Base-by-base conservation (phyloP, 108 stramenopile species). In the Nannochloropsis gaditana region DNA sequence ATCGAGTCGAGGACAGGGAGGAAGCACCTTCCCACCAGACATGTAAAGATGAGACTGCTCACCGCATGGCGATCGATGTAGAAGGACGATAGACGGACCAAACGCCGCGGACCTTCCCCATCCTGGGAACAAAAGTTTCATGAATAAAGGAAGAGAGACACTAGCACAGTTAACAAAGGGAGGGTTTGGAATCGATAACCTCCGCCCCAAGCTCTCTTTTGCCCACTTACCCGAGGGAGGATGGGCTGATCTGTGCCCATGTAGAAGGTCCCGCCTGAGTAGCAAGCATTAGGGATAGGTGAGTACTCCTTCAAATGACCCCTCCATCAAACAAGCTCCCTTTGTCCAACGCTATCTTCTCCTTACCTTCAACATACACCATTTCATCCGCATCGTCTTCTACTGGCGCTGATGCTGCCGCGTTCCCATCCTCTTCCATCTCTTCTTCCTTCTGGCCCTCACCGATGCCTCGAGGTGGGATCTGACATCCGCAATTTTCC, bases 81-180 rank as follows among this genome's bases (percentile, higher is more conserved):
- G 90, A 80, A 90, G 79, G 86, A 44, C 9, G 89, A 87, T 9
- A 90, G 87, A 11, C 41, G 42, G n/a, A 86, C 86, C 9, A 84
- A n/a, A 43, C 88, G 86, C 42, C 85, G 83, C 31, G 90, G 90
- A 9, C 88, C 86, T 80, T 90, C 90, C 9, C 90, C 90, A 43
- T 90, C 90, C 86, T 86, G 83, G 42, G 17, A n/a, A 43, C 21
- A 9, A 84, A 82, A 1, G 45, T 82, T 21, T 31, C 10, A 44
- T 5, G 42, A 80, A 9, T 15, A 19, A 85, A 5, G 8, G 42
- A 81, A 31, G 31, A 31, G 31, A 31, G 31, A 31, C 31, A 0
- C 31, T 31, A 31, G 31, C 31, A 31, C 31, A 31, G 31, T 31
- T 1, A 31, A 31, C 31, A 31, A 31, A 31, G 31, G 31, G 31